These are phyloP conservation scores for Strobilomyces echinocephalus DNA, from an alignment of 768 basidiomycete genomes.

Conservation along the genomic window DNA sequence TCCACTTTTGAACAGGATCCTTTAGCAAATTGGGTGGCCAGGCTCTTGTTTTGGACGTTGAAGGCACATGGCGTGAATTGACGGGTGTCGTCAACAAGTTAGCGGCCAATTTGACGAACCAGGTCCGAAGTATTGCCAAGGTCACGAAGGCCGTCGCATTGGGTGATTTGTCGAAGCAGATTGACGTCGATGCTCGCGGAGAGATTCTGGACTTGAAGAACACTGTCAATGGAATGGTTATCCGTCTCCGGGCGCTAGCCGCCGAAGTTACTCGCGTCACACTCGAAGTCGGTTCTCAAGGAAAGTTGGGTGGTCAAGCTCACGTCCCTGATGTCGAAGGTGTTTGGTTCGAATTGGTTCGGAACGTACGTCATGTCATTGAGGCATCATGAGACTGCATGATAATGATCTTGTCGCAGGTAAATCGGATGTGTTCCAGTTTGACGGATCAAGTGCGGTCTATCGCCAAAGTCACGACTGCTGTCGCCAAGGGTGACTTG, in stretches of 20 bases:
- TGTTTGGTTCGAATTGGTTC: conserved; percentile 82
- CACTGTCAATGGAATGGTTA: conserved; percentile 51
- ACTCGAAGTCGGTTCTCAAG: conserved; percentile 82
- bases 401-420: conserved; percentile 34
- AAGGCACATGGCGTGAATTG: conserved; percentile 85
- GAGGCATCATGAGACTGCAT: background rate
- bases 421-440: conserved; percentile 78
- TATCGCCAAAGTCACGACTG: conserved; percentile 81
- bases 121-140: conserved; percentile 53
- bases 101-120: conserved; percentile 67
- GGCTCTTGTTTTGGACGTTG: conserved; percentile 80
- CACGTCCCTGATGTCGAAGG: conserved; percentile 86
- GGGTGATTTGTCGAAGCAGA: conserved; percentile 85
- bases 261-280: conserved; percentile 83
- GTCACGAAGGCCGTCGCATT: conserved; percentile 77
- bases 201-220: conserved; percentile 83
- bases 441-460: conserved; percentile 78
- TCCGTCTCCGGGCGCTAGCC: conserved; percentile 57
- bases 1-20: conserved; percentile 14
- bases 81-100: conserved; percentile 81
- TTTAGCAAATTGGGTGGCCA: conserved; percentile 76
- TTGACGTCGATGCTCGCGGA: conserved; percentile 86
- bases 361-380: conserved; percentile 49
- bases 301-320: conserved; percentile 85
- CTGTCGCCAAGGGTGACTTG: conserved; percentile 87